These are phyloP conservation scores for Aplosporella prunicola DNA, from an alignment of 2,329 filamentous ascomycete species.

Conservation along the genomic window DNA sequence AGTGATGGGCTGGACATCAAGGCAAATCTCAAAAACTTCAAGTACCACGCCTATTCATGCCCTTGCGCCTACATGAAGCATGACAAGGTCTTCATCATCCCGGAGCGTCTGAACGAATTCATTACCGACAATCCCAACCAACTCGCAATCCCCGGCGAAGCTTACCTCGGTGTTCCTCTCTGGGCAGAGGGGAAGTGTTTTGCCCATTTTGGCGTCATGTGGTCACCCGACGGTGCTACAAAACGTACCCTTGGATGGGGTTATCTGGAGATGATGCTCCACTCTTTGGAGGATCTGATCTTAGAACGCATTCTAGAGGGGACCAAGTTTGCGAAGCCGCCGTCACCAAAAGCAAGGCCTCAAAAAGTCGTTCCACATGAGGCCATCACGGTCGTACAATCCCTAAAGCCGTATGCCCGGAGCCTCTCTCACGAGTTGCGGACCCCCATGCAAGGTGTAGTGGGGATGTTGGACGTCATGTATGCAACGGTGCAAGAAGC, in stretches of 20 bases:
- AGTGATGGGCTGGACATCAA: slow-evolving; percentile 48
- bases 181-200: slow-evolving; percentile 57
- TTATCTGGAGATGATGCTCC: slow-evolving; percentile 58
- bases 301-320: slow-evolving; percentile 48
- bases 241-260: slow-evolving; percentile 52
- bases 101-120: slow-evolving; percentile 50
- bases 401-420: slow-evolving; percentile 61
- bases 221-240: slow-evolving; percentile 53
- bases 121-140: slow-evolving; percentile 52
- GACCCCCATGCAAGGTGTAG: slow-evolving; percentile 67
- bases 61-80: slow-evolving; percentile 62
- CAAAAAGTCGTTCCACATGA: slow-evolving; percentile 45
- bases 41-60: slow-evolving; percentile 55
- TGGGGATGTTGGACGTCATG: slow-evolving; percentile 70
- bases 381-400: slow-evolving; percentile 50
- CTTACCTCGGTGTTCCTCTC: slow-evolving; percentile 57
- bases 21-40: slow-evolving; percentile 49
- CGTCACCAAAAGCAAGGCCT: slow-evolving; percentile 13
- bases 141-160: slow-evolving; percentile 53
- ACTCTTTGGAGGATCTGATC: slow-evolving; percentile 59
- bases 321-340: slow-evolving; percentile 30
- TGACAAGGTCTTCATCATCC: slow-evolving; percentile 61
- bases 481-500: slow-evolving; percentile 62
- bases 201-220: slow-evolving; percentile 64
- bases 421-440: slow-evolving; percentile 62